These are phyloP conservation scores for maize (Zea mays) DNA, from an alignment of 176 grass and related monocot species.

Conservation along the genomic window Zm-B73-REFERENCE-NAM-5.0 NC_050105.1:101926001-101926500, in stretches of 20 bases:
- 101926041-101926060: slow-evolving; percentile 87
- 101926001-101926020: slow-evolving; percentile 43
- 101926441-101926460: background rate
- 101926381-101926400: background rate
- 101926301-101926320: background rate
- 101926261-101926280: slow-evolving; percentile 31
- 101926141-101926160: slow-evolving; percentile 75
- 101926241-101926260: slow-evolving; percentile 81
- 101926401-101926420: slow-evolving; percentile 11
- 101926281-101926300: slow-evolving; percentile 34
- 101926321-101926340: background rate
- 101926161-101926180: slow-evolving; percentile 89
- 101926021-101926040: slow-evolving; percentile 55
- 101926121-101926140: slow-evolving; percentile 76
- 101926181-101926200: slow-evolving; percentile 95
- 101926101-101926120: slow-evolving; percentile 78
- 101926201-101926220: slow-evolving; percentile 94
- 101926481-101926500: background rate
- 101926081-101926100: slow-evolving; percentile 78
- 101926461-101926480: background rate
- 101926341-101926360: background rate
- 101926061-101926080: slow-evolving; percentile 90
- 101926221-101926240: slow-evolving; percentile 91
- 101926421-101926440: background rate
- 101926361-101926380: background rate